These are phyloP conservation scores for Oidiodendron maius DNA, from an alignment of 495 filamentous ascomycete species.

Conservation along the genomic window DNA sequence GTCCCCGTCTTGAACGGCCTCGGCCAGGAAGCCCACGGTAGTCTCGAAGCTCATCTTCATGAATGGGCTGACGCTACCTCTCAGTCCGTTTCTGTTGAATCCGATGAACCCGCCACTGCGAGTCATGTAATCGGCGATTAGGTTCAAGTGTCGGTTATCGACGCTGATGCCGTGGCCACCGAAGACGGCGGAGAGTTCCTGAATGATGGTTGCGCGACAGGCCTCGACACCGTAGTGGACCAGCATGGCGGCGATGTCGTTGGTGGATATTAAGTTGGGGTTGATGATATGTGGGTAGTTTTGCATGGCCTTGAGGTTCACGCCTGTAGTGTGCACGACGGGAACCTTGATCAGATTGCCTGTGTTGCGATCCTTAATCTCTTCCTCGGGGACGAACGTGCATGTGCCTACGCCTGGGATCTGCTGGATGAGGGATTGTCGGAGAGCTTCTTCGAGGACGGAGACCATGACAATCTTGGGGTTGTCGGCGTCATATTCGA, in stretches of 20 bases:
- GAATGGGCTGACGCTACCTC: constrained; percentile 77
- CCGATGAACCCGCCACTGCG: constrained; percentile 77
- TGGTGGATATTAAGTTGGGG: constrained; percentile 80
- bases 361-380: constrained; percentile 41
- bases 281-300: constrained; percentile 81
- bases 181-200: constrained; percentile 85
- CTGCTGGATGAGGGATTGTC: constrained; percentile 77
- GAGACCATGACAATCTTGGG: constrained; percentile 92
- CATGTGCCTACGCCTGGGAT: constrained; percentile 69
- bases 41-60: constrained; percentile 99
- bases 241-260: constrained; percentile 84
- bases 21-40: constrained; percentile 84
- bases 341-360: constrained; percentile 42
- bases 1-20: constrained; percentile 84
- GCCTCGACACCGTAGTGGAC: constrained; percentile 90
- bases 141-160: constrained; percentile 85
- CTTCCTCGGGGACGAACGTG: constrained; percentile 61
- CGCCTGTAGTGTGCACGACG: constrained; percentile 72
- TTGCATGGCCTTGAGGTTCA: constrained; percentile 87
- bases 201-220: constrained; percentile 75
- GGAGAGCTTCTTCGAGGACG: constrained; percentile 73
- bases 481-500: constrained; percentile 75
- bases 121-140: constrained; percentile 97
- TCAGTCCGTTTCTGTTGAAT: constrained; percentile 86
- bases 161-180: constrained; percentile 87